These are phyloP conservation scores for Colletotrichum tropicale DNA, from an alignment of 2,329 filamentous ascomycete genomes.

Conservation along the genomic window DNA sequence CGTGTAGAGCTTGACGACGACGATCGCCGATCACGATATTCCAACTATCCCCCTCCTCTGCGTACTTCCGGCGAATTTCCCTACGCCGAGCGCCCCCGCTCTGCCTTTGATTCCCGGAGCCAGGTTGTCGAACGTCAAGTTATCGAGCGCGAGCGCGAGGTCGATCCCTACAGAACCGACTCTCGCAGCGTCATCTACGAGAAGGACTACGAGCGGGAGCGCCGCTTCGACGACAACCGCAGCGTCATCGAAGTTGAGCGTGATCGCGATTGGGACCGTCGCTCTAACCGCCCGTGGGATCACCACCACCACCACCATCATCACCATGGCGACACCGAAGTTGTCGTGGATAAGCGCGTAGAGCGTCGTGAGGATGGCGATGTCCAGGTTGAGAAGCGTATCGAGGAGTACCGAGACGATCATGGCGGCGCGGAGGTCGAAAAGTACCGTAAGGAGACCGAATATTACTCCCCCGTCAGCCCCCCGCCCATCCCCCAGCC, in stretches of 20 bases:
- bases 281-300: slow-evolving; percentile 33
- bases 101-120: slow-evolving; percentile 48
- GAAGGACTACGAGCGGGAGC: slow-evolving; percentile 33
- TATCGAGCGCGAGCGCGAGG: slow-evolving; percentile 25
- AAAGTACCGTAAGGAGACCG: slow-evolving; percentile 65
- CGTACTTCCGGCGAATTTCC: slow-evolving; percentile 44
- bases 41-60: slow-evolving; percentile 30
- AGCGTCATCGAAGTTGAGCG: slow-evolving; percentile 44
- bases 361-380: slow-evolving; percentile 53
- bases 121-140: slow-evolving; percentile 25
- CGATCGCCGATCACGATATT: slow-evolving; percentile 48
- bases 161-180: slow-evolving; percentile 25
- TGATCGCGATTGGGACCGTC: slow-evolving; percentile 34
- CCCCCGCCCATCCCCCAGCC: slow-evolving; percentile 47
- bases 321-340: slow-evolving; percentile 39
- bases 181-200: slow-evolving; percentile 34
- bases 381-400: slow-evolving; percentile 58
- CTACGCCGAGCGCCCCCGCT: slow-evolving; percentile 54
- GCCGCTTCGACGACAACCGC: slow-evolving; percentile 11
- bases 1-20: slow-evolving; percentile 49
- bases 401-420: slow-evolving; percentile 54
- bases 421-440: slow-evolving; percentile 55
- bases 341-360: slow-evolving; percentile 46
- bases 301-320: slow-evolving; percentile 24
- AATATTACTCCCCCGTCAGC: slow-evolving; percentile 61